These are phyloP conservation scores for Zychaea mexicana DNA, from an alignment of 371 early-diverging fungal species.

Conservation along the genomic window DNA sequence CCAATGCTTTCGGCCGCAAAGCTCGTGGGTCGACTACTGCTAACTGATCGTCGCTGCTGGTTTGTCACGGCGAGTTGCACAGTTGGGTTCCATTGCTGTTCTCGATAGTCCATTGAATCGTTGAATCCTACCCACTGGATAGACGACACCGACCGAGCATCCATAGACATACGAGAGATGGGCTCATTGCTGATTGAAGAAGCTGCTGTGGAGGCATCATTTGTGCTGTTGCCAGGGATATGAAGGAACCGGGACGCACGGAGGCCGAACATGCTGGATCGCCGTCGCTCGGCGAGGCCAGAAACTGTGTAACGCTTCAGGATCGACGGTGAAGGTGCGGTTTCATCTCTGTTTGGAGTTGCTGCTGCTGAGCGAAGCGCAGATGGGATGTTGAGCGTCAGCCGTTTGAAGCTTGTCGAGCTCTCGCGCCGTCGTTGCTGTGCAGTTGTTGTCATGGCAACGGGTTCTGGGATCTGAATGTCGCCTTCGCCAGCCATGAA, in stretches of 20 bases:
- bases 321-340: background rate
- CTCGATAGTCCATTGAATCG: constrained; percentile 37
- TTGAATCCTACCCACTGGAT: constrained; percentile 47
- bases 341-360: background rate
- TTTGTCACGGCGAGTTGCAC: constrained; percentile 37
- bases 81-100: constrained; percentile 21
- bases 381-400: constrained; percentile 25
- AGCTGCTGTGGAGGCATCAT: constrained; percentile 1
- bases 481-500: background rate
- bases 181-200: background rate
- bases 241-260: constrained; percentile 23
- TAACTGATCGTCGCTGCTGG: constrained; percentile 13
- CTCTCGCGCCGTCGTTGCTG: background rate
- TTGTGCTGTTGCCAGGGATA: constrained; percentile 9
- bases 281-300: constrained; percentile 9
- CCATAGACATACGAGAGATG: constrained; percentile 18
- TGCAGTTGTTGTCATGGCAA: constrained; percentile 4
- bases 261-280: constrained; percentile 16
- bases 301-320: constrained; percentile 16
- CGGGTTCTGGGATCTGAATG: background rate
- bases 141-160: constrained; percentile 33
- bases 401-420: constrained; percentile 14
- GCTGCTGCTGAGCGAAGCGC: constrained; percentile 4
- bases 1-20: constrained; percentile 6
- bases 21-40: constrained; percentile 17